These are phyloP conservation scores for Nakataea oryzae DNA, from an alignment of 2,329 filamentous ascomycete species.

Conservation along the genomic window DNA sequence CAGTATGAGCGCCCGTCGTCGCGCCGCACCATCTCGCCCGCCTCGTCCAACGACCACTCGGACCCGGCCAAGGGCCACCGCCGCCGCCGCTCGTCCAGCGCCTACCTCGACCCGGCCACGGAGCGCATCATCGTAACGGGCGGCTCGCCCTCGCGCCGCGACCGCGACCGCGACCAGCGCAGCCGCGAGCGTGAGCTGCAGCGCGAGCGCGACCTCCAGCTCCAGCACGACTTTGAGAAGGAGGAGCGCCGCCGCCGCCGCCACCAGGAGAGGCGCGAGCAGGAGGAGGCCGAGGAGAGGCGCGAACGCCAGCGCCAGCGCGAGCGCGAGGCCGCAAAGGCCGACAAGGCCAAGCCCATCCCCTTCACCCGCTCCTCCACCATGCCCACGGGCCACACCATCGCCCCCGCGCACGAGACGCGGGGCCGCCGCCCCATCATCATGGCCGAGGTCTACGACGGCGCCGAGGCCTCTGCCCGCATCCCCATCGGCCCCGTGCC, in stretches of 20 bases:
- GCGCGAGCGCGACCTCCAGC: slow-evolving; percentile 3
- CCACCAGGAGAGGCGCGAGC: not conserved
- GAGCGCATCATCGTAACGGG: slow-evolving; percentile 9
- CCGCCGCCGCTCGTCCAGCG: slow-evolving; percentile 11
- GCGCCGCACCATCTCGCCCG: slow-evolving; percentile 5
- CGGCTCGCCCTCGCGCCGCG: slow-evolving; percentile 3
- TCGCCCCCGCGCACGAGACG: slow-evolving; percentile 6
- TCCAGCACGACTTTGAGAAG: slow-evolving; percentile 7
- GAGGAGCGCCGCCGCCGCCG: slow-evolving; percentile 2
- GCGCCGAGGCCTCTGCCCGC: slow-evolving; percentile 3
- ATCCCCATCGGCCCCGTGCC: slow-evolving; percentile 7
- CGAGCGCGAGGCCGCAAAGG: not conserved
- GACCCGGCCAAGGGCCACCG: slow-evolving; percentile 7
- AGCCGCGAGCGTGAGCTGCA: slow-evolving; percentile 1
- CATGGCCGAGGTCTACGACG: slow-evolving; percentile 8
- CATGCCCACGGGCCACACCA: slow-evolving; percentile 12
- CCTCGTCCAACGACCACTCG: slow-evolving; percentile 5
- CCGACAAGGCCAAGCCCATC: slow-evolving; percentile 9
- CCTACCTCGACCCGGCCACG: slow-evolving; percentile 12
- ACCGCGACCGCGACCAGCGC: slow-evolving; percentile 7
- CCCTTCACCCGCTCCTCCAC: slow-evolving; percentile 16
- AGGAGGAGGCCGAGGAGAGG: too few species aligned
- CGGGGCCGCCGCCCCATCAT: slow-evolving; percentile 13
- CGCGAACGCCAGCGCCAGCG: too few species aligned
- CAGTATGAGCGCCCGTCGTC: slow-evolving; percentile 2